These are phyloP conservation scores for Fraxinus velutina DNA, from an alignment of 305 asterid genomes.

Conservation along the genomic window DNA sequence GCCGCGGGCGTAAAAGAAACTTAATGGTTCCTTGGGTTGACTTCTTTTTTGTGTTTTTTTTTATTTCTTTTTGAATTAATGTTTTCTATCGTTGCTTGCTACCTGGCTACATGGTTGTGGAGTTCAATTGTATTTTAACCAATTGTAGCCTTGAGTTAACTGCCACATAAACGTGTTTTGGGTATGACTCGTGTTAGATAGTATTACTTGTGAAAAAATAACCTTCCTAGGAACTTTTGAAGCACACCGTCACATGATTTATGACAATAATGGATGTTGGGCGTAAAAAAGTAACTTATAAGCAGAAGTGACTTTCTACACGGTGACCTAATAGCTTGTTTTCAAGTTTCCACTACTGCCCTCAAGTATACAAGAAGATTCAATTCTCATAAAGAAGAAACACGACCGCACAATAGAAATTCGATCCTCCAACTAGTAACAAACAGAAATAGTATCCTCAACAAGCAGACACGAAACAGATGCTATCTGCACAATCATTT, in stretches of 20 bases:
- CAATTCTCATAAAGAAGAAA: neutral
- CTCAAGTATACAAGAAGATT: neutral
- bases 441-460: neutral
- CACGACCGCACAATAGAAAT: neutral
- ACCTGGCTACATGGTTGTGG: neutral
- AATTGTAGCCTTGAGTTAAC: neutral
- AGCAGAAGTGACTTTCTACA: neutral
- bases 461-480: neutral
- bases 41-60: too few relatives aligned
- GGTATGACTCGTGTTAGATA: neutral
- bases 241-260: neutral
- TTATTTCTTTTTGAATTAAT: too few relatives aligned
- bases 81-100: too few relatives aligned
- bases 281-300: neutral
- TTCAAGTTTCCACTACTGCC: neutral
- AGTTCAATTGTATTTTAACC: neutral
- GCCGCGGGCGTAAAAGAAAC: too few relatives aligned
- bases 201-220: neutral
- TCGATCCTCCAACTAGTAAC: neutral
- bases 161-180: neutral
- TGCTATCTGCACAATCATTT: neutral
- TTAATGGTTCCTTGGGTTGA: too few relatives aligned
- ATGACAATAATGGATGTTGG: neutral
- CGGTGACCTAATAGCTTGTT: neutral
- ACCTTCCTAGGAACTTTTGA: neutral